Evolutionary conservation across 345 rosid species (phyloP), one percentile per base, ranked within the genome.

Genomic region (Corchorus capsularis): DNA sequence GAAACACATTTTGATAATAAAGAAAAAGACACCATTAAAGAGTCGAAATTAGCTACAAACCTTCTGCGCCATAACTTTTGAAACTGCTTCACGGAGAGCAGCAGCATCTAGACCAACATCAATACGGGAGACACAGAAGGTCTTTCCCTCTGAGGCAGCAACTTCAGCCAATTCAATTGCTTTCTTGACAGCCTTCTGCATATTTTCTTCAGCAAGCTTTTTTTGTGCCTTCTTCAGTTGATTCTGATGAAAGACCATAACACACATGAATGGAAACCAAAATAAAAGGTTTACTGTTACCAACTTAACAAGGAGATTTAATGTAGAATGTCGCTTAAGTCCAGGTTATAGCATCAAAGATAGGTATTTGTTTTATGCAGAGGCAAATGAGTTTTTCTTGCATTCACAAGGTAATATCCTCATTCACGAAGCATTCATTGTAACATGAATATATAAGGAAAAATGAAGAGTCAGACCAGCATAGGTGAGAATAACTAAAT

Each of bases 31-130:
- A 14, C 11, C 9, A 41, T 11, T 55, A 70, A 54, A 35, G n/a
- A 66, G 65, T 41, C 59, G n/a, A 10, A 35, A 16, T 53, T 20
- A 34, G 41, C 46, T 60, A 49, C 54, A 13, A 54, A 89, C 98
- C 96, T 92, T 91, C 77, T 81, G 90, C 74, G 82, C 87, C 64
- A 89, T 80, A 64, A 92, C 97, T 92, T 96, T 94, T 63, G 84
- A 52, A 17, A 87, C 97, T 37, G 97, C 98, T 76, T 96, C 99
- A 27, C 98, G 94, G n/a, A 92, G 97, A 27, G 99, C 98, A 63
- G 89, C 89, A 78, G 90, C 97, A 84, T 96, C 98, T 70, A 91
- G 82, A 53, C 98, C 99, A 68, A 92, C 94, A 79, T 96, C 93
- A 45, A 96, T 92, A 72, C 82, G 85, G 49, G 88, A 80, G 17